Conservation (phyloP, 176 grass and related monocot genomes). For the Hyparrhenia diplandra region DNA sequence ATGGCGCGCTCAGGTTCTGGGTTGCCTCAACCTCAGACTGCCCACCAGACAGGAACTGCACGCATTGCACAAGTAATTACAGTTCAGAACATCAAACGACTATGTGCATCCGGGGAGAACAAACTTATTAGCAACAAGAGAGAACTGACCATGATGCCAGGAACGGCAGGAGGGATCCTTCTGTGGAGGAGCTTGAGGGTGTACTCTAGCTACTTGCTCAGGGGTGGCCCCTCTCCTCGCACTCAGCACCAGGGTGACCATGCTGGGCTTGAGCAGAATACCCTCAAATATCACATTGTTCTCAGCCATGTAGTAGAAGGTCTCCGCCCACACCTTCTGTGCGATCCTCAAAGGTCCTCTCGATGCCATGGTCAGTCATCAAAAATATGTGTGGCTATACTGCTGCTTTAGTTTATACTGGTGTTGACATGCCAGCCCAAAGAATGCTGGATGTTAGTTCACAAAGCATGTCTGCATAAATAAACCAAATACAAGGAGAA, state of each 20-base stretch:
- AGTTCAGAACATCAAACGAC: neutral
- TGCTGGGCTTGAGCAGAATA: slow-evolving; percentile 97
- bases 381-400: neutral
- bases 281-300: slow-evolving; percentile 93
- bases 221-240: slow-evolving; percentile 70
- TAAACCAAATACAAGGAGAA: too few species aligned
- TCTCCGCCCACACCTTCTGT: slow-evolving; percentile 86
- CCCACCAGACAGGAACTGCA: slow-evolving; percentile 94
- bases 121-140: neutral
- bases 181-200: slow-evolving; percentile 88
- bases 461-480: neutral
- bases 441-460: neutral
- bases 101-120: neutral
- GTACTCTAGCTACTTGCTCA: slow-evolving; percentile 73
- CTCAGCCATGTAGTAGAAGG: slow-evolving; percentile 83
- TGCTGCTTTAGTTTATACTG: neutral
- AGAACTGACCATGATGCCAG: slow-evolving; percentile 81
- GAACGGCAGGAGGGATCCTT: slow-evolving; percentile 90
- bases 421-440: neutral
- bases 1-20: slow-evolving; percentile 90
- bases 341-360: slow-evolving; percentile 90
- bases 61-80: neutral
- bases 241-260: slow-evolving; percentile 94
- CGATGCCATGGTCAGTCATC: slow-evolving; percentile 49
- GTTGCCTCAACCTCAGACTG: slow-evolving; percentile 98